These are phyloP conservation scores for Shiraia sp. DNA, from an alignment of 2,329 filamentous ascomycete species.

Conservation along the genomic window DNA sequence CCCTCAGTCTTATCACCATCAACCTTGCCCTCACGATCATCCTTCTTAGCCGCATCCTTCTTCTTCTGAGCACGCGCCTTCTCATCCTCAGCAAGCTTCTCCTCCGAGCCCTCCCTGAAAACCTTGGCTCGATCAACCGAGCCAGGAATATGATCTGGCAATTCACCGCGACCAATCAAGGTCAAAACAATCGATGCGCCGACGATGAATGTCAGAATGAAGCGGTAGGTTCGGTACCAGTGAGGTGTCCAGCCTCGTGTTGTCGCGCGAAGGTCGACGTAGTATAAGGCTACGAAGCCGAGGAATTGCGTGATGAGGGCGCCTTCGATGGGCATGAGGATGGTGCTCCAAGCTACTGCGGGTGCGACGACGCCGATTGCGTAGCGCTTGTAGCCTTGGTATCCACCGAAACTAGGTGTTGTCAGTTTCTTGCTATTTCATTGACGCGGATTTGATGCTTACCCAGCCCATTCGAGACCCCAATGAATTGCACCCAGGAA, in stretches of 20 bases:
- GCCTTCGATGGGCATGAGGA: conserved; percentile 81
- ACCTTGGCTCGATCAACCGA: conserved; percentile 53
- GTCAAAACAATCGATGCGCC: conserved; percentile 79
- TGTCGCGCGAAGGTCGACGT: conserved; percentile 74
- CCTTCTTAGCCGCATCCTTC: conserved; percentile 27
- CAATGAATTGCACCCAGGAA: conserved; percentile 94
- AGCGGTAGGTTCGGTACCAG: conserved; percentile 91
- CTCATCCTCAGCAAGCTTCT: conserved; percentile 38
- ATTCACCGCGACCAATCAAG: conserved; percentile 79
- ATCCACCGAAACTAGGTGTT: conserved; percentile 53
- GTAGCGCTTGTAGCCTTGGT: conserved; percentile 78
- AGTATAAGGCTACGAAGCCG: conserved; percentile 84
- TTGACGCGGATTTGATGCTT: no score
- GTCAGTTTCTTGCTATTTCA: no score
- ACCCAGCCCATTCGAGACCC: conserved; percentile 81
- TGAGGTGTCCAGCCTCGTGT: conserved; percentile 75
- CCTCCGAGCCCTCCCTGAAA: conserved; percentile 46
- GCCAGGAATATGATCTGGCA: conserved; percentile 58
- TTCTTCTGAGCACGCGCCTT: conserved; percentile 23
- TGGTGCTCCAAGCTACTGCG: conserved; percentile 84
- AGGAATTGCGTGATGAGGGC: conserved; percentile 85
- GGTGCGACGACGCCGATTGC: conserved; percentile 80
- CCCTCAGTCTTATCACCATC: conserved; percentile 1
- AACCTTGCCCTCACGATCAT: conserved; percentile 5
- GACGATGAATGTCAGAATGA: conserved; percentile 88